Evolutionary conservation across 345 rosid genomes (phyloP), one percentile per base, ranked within the genome.

Genomic region (Brassica cretica): DNA sequence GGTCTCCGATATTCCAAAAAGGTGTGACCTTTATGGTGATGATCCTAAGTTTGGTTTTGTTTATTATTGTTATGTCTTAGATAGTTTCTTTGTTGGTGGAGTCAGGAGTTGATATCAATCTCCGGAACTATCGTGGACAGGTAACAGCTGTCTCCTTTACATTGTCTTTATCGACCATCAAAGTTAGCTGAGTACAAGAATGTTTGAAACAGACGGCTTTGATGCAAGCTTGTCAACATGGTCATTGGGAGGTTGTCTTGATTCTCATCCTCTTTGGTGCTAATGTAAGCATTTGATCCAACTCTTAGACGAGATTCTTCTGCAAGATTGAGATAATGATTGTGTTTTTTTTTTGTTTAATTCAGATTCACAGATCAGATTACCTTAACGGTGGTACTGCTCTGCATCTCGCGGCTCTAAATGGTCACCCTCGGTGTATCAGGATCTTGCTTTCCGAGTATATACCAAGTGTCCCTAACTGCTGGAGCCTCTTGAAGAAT

Each of bases 201-300:
- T 46, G 27, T n/a, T 11, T 72, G 75, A 58, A 73, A 66, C 89
- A 94, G 99, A 95, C 97, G 59, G 97, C 99, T 78, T 82, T 95
- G 89, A 95, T 95, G 96, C 99, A 95, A 89, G 98, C 99, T 79
- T 91, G 99, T 87, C 97, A 95, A 76, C 85, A 93, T 86, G 98
- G 99, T 76, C 97, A 95, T 75, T 95, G 98, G 99, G 97, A 95
- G 80, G 99, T 90, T 77, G 97, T 93, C 83, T 88, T 87, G 82
- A 87, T 85, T 71, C 84, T 95, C 74, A 87, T 93, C 85, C 96
- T 95, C 75, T 95, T 87, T 81, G 87, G 86, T 83, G 96, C 98
- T 72, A 91, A 88, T 86, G 98, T 95, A 85, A 87, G 65, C 14
- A 2, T 72, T 70, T 37, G 55, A 64, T 75, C 72, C 29, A 39